Evolutionary conservation across 164 flowering plant genomes (phyloP).

Genomic region (Protea cynaroides): DNA sequence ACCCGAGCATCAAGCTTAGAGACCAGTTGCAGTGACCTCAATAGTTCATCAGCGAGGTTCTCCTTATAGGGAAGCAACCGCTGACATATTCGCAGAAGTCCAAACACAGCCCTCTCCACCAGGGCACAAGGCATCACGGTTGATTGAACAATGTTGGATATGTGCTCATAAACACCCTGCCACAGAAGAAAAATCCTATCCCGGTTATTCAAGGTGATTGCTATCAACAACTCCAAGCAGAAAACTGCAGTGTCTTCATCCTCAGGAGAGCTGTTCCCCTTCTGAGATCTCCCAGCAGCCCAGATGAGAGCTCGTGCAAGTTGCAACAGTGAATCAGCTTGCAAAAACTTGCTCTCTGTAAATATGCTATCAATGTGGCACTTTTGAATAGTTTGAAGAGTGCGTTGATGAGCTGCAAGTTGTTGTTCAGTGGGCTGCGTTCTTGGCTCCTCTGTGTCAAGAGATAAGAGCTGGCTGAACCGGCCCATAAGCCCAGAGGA

Average conservation of each 20-base stretch:
- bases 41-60: conserved; percentile 35
- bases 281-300: conserved; percentile 29
- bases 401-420: conserved; percentile 34
- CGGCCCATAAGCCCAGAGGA: conserved; percentile 35
- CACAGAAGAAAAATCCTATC: conserved; percentile 37
- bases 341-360: conserved; percentile 34
- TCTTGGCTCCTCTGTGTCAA: conserved; percentile 34
- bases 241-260: conserved; percentile 39
- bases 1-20: conserved; percentile 41
- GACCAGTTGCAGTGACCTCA: conserved; percentile 32
- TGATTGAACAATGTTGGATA: conserved; percentile 33
- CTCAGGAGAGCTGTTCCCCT: conserved; percentile 27
- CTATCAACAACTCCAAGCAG: conserved; percentile 31
- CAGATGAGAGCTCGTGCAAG: conserved; percentile 31
- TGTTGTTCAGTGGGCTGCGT: conserved; percentile 32
- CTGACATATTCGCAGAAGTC: conserved; percentile 35
- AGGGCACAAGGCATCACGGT: conserved; percentile 37
- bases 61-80: conserved; percentile 36
- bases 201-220: conserved; percentile 35
- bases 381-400: conserved; percentile 36
- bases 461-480: conserved; percentile 34
- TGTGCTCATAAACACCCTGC: conserved; percentile 36
- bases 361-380: conserved; percentile 37
- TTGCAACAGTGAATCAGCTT: conserved; percentile 29
- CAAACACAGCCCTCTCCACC: conserved; percentile 43